These are phyloP conservation scores for Mucuna pruriens DNA, from an alignment of 306 rosid species.

Conservation along the genomic window DNA sequence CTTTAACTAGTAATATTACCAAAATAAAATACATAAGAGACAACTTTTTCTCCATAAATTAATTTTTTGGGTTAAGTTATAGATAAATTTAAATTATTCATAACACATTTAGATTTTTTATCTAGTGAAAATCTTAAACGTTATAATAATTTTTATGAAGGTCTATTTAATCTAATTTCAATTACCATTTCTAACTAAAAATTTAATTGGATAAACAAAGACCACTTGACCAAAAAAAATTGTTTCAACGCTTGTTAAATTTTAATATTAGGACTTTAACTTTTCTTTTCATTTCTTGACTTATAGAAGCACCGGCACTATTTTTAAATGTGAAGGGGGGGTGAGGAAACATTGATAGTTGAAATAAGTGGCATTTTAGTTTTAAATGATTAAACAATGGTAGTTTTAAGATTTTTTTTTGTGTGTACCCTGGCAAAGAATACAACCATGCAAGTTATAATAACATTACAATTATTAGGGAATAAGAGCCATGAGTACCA, in stretches of 20 bases:
- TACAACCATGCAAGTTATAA: slow-evolving; percentile 22
- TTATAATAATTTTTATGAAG: background rate
- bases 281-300: background rate
- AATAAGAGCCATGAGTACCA: background rate
- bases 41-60: too few relatives aligned
- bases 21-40: too few relatives aligned
- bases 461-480: slow-evolving; percentile 13
- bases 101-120: too few relatives aligned
- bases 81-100: too few relatives aligned
- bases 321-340: slow-evolving; percentile 16
- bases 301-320: background rate
- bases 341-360: background rate
- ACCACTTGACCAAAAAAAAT: background rate
- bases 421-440: background rate
- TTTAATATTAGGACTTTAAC: background rate
- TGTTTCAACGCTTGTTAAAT: background rate
- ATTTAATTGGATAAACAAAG: background rate
- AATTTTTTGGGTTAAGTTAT: too few relatives aligned
- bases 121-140: background rate
- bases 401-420: background rate
- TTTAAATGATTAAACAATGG: background rate
- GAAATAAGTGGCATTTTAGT: background rate
- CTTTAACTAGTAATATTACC: too few relatives aligned
- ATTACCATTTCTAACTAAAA: background rate
- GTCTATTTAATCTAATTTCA: background rate